phyloP scores from a whole-genome alignment of 1,139 yeast genomes.

The Hyphopichia burtonii region DNA sequence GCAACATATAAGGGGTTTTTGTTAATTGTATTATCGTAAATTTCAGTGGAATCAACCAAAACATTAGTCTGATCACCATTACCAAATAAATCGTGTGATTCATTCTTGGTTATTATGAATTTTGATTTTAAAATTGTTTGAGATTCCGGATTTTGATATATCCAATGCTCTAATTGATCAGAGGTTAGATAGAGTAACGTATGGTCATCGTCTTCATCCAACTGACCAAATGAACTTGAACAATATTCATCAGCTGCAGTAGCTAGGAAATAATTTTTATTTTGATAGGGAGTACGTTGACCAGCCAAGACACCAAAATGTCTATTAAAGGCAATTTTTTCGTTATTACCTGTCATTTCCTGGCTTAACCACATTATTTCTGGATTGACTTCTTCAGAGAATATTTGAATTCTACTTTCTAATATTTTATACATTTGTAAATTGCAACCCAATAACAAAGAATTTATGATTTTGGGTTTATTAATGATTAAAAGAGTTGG shows the following conservation, averaged over 20 bases:
- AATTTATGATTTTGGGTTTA: conserved; percentile 26
- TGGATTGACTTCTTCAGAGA: conserved; percentile 12
- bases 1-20: conserved; percentile 22
- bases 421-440: conserved; percentile 26
- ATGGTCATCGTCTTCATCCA: conserved; percentile 22
- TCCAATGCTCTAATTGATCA: conserved; percentile 36
- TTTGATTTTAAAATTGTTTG: conserved; percentile 14
- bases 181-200: conserved; percentile 30
- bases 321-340: conserved; percentile 22
- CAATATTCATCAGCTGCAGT: conserved; percentile 33
- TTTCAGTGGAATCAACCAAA: conserved; percentile 3
- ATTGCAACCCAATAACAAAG: conserved; percentile 27
- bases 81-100: conserved; percentile 9
- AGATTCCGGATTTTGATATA: conserved; percentile 13
- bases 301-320: conserved; percentile 32
- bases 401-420: conserved; percentile 18
- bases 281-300: conserved; percentile 28
- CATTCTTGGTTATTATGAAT: conserved; percentile 9
- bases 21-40: conserved; percentile 10
- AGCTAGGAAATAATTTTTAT: conserved; percentile 15
- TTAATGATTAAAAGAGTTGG: conserved; percentile 28
- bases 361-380: conserved; percentile 39
- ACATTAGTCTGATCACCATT: conserved; percentile 1
- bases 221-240: conserved; percentile 41
- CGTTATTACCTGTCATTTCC: conserved; percentile 26